Conservation (phyloP, 306 rosid genomes). For the Sphenostylis stenocarpa region DNA sequence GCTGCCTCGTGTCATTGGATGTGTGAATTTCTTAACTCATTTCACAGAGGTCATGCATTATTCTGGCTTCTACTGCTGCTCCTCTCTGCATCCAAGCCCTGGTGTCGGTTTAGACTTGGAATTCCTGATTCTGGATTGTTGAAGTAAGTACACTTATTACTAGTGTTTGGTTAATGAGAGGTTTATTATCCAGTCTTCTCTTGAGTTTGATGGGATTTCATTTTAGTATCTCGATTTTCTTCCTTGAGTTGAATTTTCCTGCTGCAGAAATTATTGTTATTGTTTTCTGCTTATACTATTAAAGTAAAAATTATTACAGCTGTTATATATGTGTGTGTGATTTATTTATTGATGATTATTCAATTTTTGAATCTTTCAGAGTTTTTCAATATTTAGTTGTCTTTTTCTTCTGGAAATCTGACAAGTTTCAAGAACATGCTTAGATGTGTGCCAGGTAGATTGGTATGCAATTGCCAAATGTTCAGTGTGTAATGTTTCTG, state of each 20-base stretch:
- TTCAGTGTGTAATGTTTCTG: conserved; percentile 39
- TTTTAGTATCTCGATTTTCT: conserved; percentile 31
- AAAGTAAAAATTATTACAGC: neutral
- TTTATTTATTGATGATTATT: neutral
- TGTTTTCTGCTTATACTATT: neutral
- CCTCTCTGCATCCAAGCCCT: conserved; percentile 16
- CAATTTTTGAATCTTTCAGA: neutral
- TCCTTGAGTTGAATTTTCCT: conserved; percentile 11
- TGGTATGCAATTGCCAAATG: conserved; percentile 46
- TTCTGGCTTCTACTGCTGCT: conserved; percentile 12
- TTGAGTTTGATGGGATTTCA: conserved; percentile 27
- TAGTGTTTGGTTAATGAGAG: conserved; percentile 3
- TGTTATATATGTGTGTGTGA: neutral
- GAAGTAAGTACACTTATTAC: conserved; percentile 34
- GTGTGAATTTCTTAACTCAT: conserved; percentile 32
- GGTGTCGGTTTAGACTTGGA: conserved; percentile 4
- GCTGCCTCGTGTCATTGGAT: conserved; percentile 26
- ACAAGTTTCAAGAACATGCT: conserved; percentile 39
- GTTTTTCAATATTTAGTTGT: conserved; percentile 31
- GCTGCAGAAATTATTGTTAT: neutral
- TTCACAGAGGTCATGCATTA: conserved; percentile 26
- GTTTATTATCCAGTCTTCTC: neutral
- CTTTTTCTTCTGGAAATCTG: conserved; percentile 44
- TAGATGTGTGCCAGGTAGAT: conserved; percentile 41
- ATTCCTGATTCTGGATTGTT: conserved; percentile 22